A percentile compares a stretch with the other conserved stretches of the same genome.
Conservation (phyloP, 257 asterid genomes). For the Hygrophila difformis region DNA sequence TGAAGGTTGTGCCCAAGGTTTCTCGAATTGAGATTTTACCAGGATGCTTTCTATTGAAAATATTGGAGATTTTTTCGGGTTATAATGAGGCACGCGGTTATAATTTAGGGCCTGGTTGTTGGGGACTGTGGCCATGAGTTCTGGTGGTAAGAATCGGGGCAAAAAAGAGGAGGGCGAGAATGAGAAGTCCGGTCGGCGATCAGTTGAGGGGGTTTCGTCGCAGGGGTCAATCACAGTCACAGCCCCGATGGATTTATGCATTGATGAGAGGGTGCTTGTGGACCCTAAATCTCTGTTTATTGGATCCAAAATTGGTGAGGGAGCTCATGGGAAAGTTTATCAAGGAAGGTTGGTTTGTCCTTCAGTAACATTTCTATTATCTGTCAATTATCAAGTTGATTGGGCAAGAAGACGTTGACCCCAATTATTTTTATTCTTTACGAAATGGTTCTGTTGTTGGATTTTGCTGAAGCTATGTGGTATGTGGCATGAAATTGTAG, state of each 20-base stretch:
- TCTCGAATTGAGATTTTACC: slow-evolving; percentile 16
- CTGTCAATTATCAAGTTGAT: slow-evolving; percentile 1
- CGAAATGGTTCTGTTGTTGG: slow-evolving; percentile 4
- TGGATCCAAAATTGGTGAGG: slow-evolving; percentile 87
- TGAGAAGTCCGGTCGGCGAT: slow-evolving; percentile 28
- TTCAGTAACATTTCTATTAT: background rate
- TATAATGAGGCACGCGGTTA: slow-evolving; percentile 43
- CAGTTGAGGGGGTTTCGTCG: slow-evolving; percentile 44
- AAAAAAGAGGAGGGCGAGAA: slow-evolving; percentile 36
- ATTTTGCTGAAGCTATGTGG: slow-evolving; percentile 3
- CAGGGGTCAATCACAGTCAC: slow-evolving; percentile 38
- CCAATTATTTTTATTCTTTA: slow-evolving; percentile 7
- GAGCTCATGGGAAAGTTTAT: slow-evolving; percentile 98
- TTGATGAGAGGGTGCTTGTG: slow-evolving; percentile 72
- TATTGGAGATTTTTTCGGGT: slow-evolving; percentile 18
- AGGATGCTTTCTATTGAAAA: slow-evolving; percentile 11
- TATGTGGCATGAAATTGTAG: slow-evolving; percentile 7
- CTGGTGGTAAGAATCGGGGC: slow-evolving; percentile 47
- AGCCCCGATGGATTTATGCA: slow-evolving; percentile 30
- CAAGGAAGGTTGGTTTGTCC: slow-evolving; percentile 69
- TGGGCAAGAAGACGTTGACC: slow-evolving; percentile 3
- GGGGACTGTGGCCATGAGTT: slow-evolving; percentile 52
- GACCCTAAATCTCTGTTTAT: slow-evolving; percentile 81
- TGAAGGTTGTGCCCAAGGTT: slow-evolving; percentile 15
- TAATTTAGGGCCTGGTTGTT: slow-evolving; percentile 28